Evolutionary conservation across 2,329 filamentous ascomycete species (phyloP), one percentile per base, ranked within the genome.

Genomic region (Dactylella cylindrospora): DNA sequence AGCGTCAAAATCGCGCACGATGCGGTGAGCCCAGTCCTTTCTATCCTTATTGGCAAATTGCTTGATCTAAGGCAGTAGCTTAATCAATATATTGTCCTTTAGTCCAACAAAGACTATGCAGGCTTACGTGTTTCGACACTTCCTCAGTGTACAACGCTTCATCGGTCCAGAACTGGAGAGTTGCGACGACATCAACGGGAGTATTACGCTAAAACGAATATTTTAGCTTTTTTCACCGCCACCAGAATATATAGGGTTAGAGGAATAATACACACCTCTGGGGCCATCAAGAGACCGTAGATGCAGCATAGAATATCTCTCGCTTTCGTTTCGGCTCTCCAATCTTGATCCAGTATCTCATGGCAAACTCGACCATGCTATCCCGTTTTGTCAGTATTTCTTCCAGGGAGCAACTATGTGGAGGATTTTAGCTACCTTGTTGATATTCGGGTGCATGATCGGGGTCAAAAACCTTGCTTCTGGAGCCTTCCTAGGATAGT

Each of bases 301-400:
- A 68, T 38, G 10, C 67, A 65, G 36, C 67, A 65, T 20, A 69
- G 36, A 26, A 69, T 65, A 35, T 67, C 46, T 40, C 65, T 53
- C n/a, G 67, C 47, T 10, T 59, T 64, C 6, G 52, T 60, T 10
- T 52, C 51, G 10, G 67, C 59, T 26, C 44, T 67, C 67, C 67
- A 69, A 32, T 66, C 65, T 8, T 65, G 52, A 22, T 65, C 54
- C 29, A 69, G 60, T n/a, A 69, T 67, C 3, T 64, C 54, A 32
- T 69, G 68, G 26, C 67, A 69, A 0, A 69, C 60, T 9, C 67
- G 38, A 2, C 67, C 67, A 33, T 69, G 67, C 66, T 68, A 59
- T 31, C 39, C 5, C n/a, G n/a, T n/a, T n/a, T n/a, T n/a, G n/a
- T n/a, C n/a, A n/a, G n/a, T n/a, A n/a, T n/a, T n/a, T n/a, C n/a